Evolutionary conservation across 495 filamentous ascomycete species (phyloP), one percentile per base, ranked within the genome.

Genomic region (Aspergillus nanangensis): DNA sequence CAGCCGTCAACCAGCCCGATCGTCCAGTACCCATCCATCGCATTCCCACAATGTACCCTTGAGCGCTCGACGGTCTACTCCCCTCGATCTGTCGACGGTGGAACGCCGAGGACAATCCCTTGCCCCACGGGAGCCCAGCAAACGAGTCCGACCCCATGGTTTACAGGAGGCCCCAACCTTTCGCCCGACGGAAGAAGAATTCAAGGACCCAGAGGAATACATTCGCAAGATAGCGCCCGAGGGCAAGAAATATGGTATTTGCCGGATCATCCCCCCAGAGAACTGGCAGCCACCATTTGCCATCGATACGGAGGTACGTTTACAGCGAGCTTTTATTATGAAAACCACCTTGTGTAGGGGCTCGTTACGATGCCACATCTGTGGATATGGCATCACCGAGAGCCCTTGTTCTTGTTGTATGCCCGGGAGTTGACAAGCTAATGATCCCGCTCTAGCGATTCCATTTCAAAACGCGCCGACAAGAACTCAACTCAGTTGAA

Each of bases 401-500:
- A n/a, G n/a, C n/a, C n/a, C n/a, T n/a, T n/a, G n/a, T n/a, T n/a
- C n/a, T n/a, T n/a, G n/a, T n/a, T n/a, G n/a, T n/a, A n/a, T n/a
- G n/a, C n/a, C n/a, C n/a, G n/a, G n/a, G n/a, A n/a, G 1, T 2
- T 8, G 14, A 9, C 15, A 5, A 34, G 43, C 52, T 60, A 42
- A 58, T 37, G 11, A 34, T 25, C 8, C 18, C 36, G 11, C 31
- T 15, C 50, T 48, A 97, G 93, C 82, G 82, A 61, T 99, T 99
- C 60, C 93, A 96, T 62, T 99, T 99, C 66, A 83, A 88, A 44
- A 99, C 93, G 5, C 80, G 93, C 64, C 89, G 91, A 63, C 94
- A 97, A 69, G 93, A 99, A 62, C 79, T 99, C 38, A 99, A 97
- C 62, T 96, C 91, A 13, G 88, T 96, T 40, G 93, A 99, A 84